Evolutionary conservation across 352 stramenopile genomes (phyloP), one percentile per base, ranked within the genome.

Genomic region (Pseudoperonospora humuli): DNA sequence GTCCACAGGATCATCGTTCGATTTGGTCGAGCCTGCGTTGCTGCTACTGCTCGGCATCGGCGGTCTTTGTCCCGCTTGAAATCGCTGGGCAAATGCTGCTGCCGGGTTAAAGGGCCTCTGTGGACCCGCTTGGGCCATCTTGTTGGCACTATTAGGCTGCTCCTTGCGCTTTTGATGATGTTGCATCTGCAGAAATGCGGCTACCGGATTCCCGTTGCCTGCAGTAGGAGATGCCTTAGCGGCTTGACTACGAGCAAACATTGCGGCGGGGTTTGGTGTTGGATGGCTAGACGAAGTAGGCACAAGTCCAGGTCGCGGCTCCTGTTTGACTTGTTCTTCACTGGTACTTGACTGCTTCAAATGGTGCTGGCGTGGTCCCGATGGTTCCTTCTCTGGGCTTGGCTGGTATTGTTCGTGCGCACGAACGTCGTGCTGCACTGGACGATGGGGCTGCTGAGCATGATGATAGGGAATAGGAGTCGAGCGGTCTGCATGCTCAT

Each of bases 121-220:
- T 11, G 32, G 23, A 17, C 47, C 48, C n/a, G 42, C 32, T 24
- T 57, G 47, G 29, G 34, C 20, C 39, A 52, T 45, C 20, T 45
- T 64, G 18, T 31, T 41, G 8, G 42, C 44, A 27, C 29, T 13
- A 23, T 39, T 24, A 11, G 38, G 18, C n/a, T 56, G 46, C 14
- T 56, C 45, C 20, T 45, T 61, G 15, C 20, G 56, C 26, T 62
- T 65, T 19, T 69, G 63, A 15, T 71, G 55, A 21, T 77, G 58
- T 42, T 84, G 70, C 50, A 74, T 67, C 39, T 80, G 64, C 46
- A 81, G 23, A 28, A 84, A 84, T 13, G 68, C 57, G 10, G 66
- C 66, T 15, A 84, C 71, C 2, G 68, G 66, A 37, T 84, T 84
- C 18, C 41, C 32, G 11, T 39, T 46, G 5, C 11, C 29, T 5